Percentiles rank a stretch among this genome's conserved stretches.
Conservation (phyloP, 2,329 filamentous ascomycete species). For the Ophiostoma himal-ulmi region DNA sequence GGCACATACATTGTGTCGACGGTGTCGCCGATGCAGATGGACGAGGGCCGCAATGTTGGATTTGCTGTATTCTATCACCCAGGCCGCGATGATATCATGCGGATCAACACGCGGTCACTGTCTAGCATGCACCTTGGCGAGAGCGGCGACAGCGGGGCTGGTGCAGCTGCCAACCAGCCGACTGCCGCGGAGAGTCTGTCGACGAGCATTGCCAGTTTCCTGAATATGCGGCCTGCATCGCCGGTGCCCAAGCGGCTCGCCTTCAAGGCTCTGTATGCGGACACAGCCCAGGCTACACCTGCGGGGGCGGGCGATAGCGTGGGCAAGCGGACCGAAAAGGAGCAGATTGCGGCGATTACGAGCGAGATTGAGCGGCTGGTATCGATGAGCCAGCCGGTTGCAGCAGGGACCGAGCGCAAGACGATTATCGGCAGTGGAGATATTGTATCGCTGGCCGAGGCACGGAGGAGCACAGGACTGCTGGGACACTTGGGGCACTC, state of each 20-base stretch:
- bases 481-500: conserved; percentile 83
- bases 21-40: conserved; percentile 67
- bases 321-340: conserved; percentile 44
- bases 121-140: conserved; percentile 41
- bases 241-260: conserved; percentile 40
- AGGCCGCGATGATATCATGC: conserved; percentile 62
- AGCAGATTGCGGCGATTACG: conserved; percentile 60
- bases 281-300: conserved; percentile 42
- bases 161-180: not conserved
- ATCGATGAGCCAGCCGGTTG: conserved; percentile 42
- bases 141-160: conserved; percentile 26
- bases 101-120: conserved; percentile 81
- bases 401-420: conserved; percentile 37
- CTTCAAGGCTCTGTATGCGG: conserved; percentile 50
- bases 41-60: conserved; percentile 76
- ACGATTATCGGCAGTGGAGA: conserved; percentile 54
- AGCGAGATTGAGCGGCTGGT: conserved; percentile 69
- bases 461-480: conserved; percentile 78
- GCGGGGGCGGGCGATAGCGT: conserved; percentile 36
- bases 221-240: conserved; percentile 36
- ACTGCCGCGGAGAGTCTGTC: conserved; percentile 27
- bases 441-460: conserved; percentile 79
- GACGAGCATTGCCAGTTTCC: conserved; percentile 37
- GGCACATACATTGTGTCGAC: conserved; percentile 91
- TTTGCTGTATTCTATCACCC: conserved; percentile 73